These are phyloP conservation scores for Pinus albicaulis DNA, from an alignment of 75 land plant genomes.

Conservation along the genomic window DNA sequence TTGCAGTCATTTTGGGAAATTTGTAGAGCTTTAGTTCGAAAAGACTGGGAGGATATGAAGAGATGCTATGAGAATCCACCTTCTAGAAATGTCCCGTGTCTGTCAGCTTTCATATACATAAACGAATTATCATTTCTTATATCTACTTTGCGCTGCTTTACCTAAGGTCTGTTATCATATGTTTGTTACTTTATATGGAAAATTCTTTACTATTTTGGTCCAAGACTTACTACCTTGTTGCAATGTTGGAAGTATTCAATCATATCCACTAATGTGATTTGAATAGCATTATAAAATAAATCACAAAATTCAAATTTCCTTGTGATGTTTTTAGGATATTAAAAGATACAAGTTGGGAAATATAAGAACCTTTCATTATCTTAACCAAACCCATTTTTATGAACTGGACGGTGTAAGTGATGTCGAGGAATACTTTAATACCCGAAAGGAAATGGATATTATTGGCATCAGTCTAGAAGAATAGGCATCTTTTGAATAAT, in stretches of 20 bases:
- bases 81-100: conserved; percentile 94
- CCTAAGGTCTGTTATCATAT: too few relatives aligned
- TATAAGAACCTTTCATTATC: conserved; percentile 79
- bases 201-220: neutral
- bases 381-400: conserved; percentile 84
- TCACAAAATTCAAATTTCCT: too few relatives aligned
- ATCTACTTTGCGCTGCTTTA: conserved; percentile 84
- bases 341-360: conserved; percentile 81
- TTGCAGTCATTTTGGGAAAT: conserved; percentile 96
- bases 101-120: conserved; percentile 90
- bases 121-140: conserved; percentile 95
- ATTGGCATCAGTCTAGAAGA: conserved; percentile 87
- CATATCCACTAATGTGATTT: neutral
- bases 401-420: conserved; percentile 84
- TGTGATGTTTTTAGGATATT: conserved; percentile 38
- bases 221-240: neutral
- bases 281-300: neutral
- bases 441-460: conserved; percentile 93
- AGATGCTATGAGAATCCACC: conserved; percentile 90
- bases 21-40: conserved; percentile 98
- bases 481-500: conserved; percentile 41
- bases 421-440: conserved; percentile 80
- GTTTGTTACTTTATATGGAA: neutral
- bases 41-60: conserved; percentile 91
- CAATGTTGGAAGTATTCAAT: too few relatives aligned